A percentile compares a stretch with the other conserved stretches of the same genome.
Evolutionary conservation across 805 yeast genomes (phyloP).

Genomic region (Tetrapisispora pingtungensis): DNA sequence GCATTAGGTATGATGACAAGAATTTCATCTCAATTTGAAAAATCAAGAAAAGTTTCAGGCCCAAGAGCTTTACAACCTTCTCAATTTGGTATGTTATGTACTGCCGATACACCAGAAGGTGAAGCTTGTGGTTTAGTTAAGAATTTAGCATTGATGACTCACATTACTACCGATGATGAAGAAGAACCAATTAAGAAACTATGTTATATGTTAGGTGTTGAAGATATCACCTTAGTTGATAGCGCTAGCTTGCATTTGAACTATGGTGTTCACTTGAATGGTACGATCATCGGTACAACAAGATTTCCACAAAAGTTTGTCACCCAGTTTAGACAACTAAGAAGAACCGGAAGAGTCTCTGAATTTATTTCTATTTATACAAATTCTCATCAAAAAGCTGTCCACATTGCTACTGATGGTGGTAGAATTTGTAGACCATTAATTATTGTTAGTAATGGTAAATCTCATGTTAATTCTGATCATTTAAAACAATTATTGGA

Average conservation of each 20-base stretch:
- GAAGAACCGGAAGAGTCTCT: conserved; percentile 78
- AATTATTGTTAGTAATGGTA: conserved; percentile 71
- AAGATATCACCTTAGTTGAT: conserved; percentile 70
- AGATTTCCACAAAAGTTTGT: conserved; percentile 82
- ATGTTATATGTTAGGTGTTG: conserved; percentile 81
- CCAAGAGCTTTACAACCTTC: conserved; percentile 99
- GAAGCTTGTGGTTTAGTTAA: conserved; percentile 99
- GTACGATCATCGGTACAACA: conserved; percentile 88
- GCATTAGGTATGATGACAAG: conserved; percentile 99
- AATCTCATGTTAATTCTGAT: conserved; percentile 57
- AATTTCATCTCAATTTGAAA: conserved; percentile 97
- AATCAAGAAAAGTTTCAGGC: conserved; percentile 94
- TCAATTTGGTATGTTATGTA: conserved; percentile 97
- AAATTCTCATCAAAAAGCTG: conserved; percentile 83
- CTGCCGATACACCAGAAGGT: conserved; percentile 99
- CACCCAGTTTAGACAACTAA: conserved; percentile 58
- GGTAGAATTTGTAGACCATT: conserved; percentile 96
- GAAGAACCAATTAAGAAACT: conserved; percentile 75
- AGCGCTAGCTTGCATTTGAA: conserved; percentile 75
- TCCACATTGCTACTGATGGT: conserved; percentile 97
- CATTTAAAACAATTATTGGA: conserved; percentile 54
- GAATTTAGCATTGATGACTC: conserved; percentile 95
- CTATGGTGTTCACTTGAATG: conserved; percentile 81
- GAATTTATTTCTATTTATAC: conserved; percentile 87
- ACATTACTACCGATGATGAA: conserved; percentile 96